A percentile compares a stretch with the other conserved stretches of the same genome.
Conservation (phyloP, 1,284 basidiomycete genomes). For the Laetiporus sulphureus region DNA sequence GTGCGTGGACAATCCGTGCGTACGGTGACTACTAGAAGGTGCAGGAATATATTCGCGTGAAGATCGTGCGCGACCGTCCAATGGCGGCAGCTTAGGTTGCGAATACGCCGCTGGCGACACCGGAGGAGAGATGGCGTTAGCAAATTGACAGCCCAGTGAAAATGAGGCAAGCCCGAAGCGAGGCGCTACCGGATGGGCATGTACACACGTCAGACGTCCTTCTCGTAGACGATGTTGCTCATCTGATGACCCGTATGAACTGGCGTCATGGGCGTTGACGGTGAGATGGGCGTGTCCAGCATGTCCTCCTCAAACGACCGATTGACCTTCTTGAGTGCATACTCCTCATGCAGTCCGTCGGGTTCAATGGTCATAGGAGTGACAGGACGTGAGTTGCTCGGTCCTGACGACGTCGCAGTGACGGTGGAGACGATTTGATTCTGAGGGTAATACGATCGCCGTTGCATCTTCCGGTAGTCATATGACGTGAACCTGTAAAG, state of each 20-base stretch:
- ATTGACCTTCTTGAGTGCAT: constrained; percentile 18
- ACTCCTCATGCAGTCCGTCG: constrained; percentile 20
- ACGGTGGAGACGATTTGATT: constrained; percentile 52
- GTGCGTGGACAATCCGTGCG: not conserved
- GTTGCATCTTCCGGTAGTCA: constrained; percentile 79
- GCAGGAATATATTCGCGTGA: constrained; percentile 3
- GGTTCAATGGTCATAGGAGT: constrained; percentile 33
- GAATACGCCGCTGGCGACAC: too few species aligned
- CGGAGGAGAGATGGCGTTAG: too few species aligned
- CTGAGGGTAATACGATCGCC: constrained; percentile 76
- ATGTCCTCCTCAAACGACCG: constrained; percentile 20
- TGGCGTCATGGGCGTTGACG: constrained; percentile 11
- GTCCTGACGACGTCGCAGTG: constrained; percentile 40
- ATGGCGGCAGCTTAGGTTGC: too few species aligned
- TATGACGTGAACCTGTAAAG: constrained; percentile 70
- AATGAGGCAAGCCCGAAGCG: too few species aligned
- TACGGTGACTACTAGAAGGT: not conserved
- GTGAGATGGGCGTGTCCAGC: constrained; percentile 17
- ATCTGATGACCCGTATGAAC: constrained; percentile 20
- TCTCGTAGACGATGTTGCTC: constrained; percentile 18
- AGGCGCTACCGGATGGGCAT: not conserved
- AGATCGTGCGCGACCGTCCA: too few species aligned
- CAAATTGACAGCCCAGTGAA: too few species aligned
- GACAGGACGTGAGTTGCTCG: constrained; percentile 37
- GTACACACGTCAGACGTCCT: constrained; percentile 12